Percentiles rank a stretch among this genome's conserved stretches.
These are phyloP conservation scores for Pythium plurisporium DNA, from an alignment of 352 stramenopile species.

Conservation along the genomic window DNA sequence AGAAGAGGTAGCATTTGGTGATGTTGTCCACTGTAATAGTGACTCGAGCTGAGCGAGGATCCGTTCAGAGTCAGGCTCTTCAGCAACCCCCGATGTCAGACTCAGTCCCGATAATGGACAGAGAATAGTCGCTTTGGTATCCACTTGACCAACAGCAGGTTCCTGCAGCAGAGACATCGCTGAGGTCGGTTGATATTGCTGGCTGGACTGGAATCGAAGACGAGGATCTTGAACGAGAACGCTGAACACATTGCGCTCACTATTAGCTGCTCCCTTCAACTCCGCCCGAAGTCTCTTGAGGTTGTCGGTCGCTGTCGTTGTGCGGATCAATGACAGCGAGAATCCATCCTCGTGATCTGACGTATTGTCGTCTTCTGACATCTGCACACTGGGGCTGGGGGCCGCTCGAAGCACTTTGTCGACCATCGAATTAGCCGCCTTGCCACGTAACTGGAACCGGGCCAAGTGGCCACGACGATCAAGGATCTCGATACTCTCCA, in stretches of 20 bases:
- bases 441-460: constrained; percentile 63
- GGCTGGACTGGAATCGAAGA: neutral
- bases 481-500: constrained; percentile 44
- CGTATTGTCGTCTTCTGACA: neutral
- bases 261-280: neutral
- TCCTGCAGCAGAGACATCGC: constrained; percentile 40
- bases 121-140: constrained; percentile 28
- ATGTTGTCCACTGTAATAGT: constrained; percentile 51
- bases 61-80: constrained; percentile 54
- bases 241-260: constrained; percentile 23
- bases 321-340: neutral
- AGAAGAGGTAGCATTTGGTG: neutral
- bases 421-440: constrained; percentile 36
- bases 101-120: constrained; percentile 52
- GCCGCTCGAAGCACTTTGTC: constrained; percentile 3
- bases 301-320: constrained; percentile 8
- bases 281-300: constrained; percentile 1
- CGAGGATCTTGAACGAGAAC: constrained; percentile 46
- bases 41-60: constrained; percentile 53
- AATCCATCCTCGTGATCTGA: constrained; percentile 63
- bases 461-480: constrained; percentile 65
- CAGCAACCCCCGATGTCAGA: constrained; percentile 34
- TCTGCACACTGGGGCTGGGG: neutral
- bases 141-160: constrained; percentile 26
- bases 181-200: neutral